Evolutionary conservation across 2,329 filamentous ascomycete genomes (phyloP).

Genomic region (Cladophialophora psammophila): DNA sequence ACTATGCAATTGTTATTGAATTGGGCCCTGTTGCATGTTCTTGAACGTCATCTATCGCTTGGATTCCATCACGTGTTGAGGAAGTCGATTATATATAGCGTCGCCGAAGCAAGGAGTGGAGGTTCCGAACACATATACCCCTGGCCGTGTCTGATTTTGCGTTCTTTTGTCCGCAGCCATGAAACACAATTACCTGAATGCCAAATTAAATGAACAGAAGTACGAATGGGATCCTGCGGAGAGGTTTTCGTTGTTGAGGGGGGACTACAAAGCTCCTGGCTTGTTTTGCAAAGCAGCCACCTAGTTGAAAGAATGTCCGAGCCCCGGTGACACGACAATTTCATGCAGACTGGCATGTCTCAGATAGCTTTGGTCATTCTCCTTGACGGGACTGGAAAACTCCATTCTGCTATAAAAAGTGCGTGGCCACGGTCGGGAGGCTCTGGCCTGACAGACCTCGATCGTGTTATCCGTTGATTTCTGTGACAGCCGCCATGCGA

Average conservation of each 20-base stretch:
- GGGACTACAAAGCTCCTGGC: background rate
- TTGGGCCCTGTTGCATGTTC: background rate
- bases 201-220: background rate
- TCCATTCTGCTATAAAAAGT: background rate
- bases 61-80: background rate
- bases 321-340: slow-evolving; percentile 10
- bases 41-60: background rate
- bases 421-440: background rate
- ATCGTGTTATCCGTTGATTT: background rate
- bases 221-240: background rate
- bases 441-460: background rate
- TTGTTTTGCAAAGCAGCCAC: background rate
- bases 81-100: slow-evolving; percentile 8
- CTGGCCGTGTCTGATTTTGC: slow-evolving; percentile 1
- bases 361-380: background rate
- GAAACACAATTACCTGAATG: slow-evolving; percentile 4
- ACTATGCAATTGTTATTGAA: background rate
- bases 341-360: slow-evolving; percentile 13
- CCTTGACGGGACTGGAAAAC: background rate
- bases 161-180: slow-evolving; percentile 5
- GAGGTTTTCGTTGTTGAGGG: background rate
- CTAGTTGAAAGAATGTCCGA: slow-evolving; percentile 10
- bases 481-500: background rate
- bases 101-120: slow-evolving; percentile 10
- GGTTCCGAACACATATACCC: slow-evolving; percentile 12